These are phyloP conservation scores for Ploettnerulaceae sp. DNA, from an alignment of 2,329 filamentous ascomycete genomes.

Conservation along the genomic window DNA sequence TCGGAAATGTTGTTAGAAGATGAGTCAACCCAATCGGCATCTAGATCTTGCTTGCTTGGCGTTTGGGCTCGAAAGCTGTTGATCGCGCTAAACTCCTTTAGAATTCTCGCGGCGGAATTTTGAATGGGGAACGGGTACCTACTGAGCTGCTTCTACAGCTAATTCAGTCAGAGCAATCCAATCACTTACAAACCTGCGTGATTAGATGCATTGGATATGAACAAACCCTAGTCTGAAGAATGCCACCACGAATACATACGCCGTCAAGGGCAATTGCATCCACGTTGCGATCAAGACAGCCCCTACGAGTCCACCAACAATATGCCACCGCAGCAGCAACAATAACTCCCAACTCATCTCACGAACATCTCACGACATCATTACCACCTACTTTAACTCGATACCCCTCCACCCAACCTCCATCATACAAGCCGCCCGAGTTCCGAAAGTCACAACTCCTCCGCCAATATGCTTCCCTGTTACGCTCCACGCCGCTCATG, in stretches of 20 bases:
- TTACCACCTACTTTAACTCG: slow-evolving; percentile 34
- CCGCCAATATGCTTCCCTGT: slow-evolving; percentile 66
- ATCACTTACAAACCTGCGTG: neutral
- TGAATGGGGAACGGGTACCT: neutral
- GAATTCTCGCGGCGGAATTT: neutral
- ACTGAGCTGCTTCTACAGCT: neutral
- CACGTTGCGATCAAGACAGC: slow-evolving; percentile 35
- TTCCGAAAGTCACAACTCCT: slow-evolving; percentile 86
- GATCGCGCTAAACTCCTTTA: neutral
- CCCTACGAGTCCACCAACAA: slow-evolving; percentile 36
- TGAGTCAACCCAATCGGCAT: neutral
- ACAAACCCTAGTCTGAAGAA: slow-evolving; percentile 30
- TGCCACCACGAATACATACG: slow-evolving; percentile 46
- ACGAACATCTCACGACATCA: slow-evolving; percentile 43
- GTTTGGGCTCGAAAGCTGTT: too few species aligned
- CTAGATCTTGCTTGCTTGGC: too few species aligned
- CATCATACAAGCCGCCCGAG: slow-evolving; percentile 79
- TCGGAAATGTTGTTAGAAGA: neutral
- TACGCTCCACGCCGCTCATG: slow-evolving; percentile 65
- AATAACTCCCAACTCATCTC: slow-evolving; percentile 44
- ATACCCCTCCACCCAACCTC: slow-evolving; percentile 68
- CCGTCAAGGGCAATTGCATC: slow-evolving; percentile 31
- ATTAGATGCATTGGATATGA: neutral
- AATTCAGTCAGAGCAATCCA: slow-evolving; percentile 11
- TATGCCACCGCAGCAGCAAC: slow-evolving; percentile 49